A percentile compares a stretch with the other conserved stretches of the same genome.
These are phyloP conservation scores for Geosmithia morbida DNA, from an alignment of 2,329 filamentous ascomycete genomes.

Conservation along the genomic window DNA sequence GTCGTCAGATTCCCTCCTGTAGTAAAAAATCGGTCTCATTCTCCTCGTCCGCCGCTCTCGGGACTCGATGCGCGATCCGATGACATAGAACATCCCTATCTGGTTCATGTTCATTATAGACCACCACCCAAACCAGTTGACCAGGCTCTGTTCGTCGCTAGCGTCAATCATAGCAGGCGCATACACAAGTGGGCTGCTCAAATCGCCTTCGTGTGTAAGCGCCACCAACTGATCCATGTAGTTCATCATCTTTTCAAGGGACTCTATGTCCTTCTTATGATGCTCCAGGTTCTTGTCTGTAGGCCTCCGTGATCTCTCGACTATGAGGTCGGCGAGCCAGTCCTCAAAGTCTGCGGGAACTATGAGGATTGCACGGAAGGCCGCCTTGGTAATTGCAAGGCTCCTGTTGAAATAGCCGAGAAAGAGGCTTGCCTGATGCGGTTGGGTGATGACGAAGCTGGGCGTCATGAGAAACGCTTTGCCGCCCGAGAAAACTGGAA, in stretches of 20 bases:
- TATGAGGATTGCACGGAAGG: conserved; percentile 1
- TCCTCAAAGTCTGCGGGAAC: conserved; percentile 1
- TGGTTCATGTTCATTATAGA: conserved; percentile 29
- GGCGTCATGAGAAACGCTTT: conserved; percentile 23
- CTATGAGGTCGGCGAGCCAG: conserved; percentile 1
- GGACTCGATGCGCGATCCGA: conserved; percentile 27
- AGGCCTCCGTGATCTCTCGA: not conserved
- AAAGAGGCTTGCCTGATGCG: conserved; percentile 16
- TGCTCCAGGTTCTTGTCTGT: not conserved
- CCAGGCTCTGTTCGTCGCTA: conserved; percentile 46
- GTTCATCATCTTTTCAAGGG: not conserved
- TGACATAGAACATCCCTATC: conserved; percentile 38
- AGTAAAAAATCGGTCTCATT: not conserved
- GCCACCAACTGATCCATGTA: not conserved
- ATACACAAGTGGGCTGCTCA: conserved; percentile 22
- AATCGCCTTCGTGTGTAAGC: conserved; percentile 2
- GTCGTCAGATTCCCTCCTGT: not conserved
- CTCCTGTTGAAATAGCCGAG: conserved; percentile 19
- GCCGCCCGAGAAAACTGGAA: conserved; percentile 15
- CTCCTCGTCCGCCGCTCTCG: not conserved
- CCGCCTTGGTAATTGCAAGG: conserved; percentile 4
- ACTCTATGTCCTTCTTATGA: not conserved
- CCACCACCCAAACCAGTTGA: conserved; percentile 52
- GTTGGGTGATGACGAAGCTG: conserved; percentile 24
- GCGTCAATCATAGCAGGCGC: conserved; percentile 33